phyloP scores from a whole-genome alignment of 202 grass and related monocot species.

The Panicum virgatum region DNA sequence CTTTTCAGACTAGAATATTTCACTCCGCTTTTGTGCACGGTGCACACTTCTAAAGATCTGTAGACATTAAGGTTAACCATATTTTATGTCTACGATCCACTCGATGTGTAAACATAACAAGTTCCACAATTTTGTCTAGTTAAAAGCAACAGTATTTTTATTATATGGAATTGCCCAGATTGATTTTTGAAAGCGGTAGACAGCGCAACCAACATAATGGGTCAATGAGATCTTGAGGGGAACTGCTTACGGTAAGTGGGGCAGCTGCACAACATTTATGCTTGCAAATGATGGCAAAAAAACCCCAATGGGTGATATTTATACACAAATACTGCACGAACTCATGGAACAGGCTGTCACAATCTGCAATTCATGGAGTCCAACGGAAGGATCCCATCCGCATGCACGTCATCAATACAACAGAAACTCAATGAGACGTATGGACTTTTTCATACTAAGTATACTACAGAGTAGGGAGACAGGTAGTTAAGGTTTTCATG shows the following conservation, averaged over 20 bases:
- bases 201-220: not conserved
- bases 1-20: too few species aligned
- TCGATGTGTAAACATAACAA: too few species aligned
- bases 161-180: not conserved
- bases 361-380: not conserved
- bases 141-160: too few species aligned
- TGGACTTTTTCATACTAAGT: not conserved
- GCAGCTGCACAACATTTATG: not conserved
- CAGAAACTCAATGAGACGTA: conserved; percentile 27
- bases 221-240: not conserved
- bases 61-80: too few species aligned
- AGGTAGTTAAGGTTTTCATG: conserved; percentile 18
- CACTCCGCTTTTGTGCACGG: too few species aligned
- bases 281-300: conserved; percentile 21
- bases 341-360: not conserved
- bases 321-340: conserved; percentile 24
- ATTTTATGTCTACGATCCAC: too few species aligned
- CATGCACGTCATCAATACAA: conserved; percentile 11
- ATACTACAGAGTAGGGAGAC: not conserved
- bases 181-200: too few species aligned
- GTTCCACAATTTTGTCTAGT: too few species aligned
- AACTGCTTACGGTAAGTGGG: not conserved
- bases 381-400: conserved; percentile 2
- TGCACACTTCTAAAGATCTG: too few species aligned
- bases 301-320: conserved; percentile 16